Evolutionary conservation across 2,329 filamentous ascomycete species (phyloP).

Genomic region (Penicillium janthinellum): DNA sequence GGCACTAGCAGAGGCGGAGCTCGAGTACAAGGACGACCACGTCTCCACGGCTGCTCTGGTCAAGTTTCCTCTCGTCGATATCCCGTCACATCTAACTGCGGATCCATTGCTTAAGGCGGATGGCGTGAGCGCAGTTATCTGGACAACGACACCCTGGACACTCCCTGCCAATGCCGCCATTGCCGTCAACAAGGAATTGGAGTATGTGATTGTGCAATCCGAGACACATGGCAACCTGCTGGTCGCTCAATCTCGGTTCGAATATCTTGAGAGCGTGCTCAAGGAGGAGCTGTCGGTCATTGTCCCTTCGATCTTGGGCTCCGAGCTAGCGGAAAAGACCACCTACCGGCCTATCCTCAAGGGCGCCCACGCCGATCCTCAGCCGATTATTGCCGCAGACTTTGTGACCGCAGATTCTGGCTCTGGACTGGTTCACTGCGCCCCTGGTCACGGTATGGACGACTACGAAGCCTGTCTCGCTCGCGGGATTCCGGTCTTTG

Average conservation of each 20-base stretch:
- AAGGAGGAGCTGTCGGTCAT: slow-evolving; percentile 55
- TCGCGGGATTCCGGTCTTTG: slow-evolving; percentile 71
- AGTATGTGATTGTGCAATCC: slow-evolving; percentile 69
- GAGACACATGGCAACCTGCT: slow-evolving; percentile 63
- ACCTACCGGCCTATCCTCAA: slow-evolving; percentile 73
- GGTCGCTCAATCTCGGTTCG: slow-evolving; percentile 70
- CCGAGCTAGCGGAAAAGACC: slow-evolving; percentile 62
- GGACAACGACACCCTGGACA: slow-evolving; percentile 99
- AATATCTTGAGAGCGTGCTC: slow-evolving; percentile 56
- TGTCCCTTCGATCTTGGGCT: slow-evolving; percentile 62
- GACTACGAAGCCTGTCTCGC: slow-evolving; percentile 82
- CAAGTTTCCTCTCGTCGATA: slow-evolving; percentile 66
- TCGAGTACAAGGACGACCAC: slow-evolving; percentile 66
- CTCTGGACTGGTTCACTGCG: slow-evolving; percentile 90
- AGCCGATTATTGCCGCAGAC: slow-evolving; percentile 77
- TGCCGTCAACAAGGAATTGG: slow-evolving; percentile 72
- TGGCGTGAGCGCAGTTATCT: slow-evolving; percentile 78
- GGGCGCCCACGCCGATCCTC: slow-evolving; percentile 56
- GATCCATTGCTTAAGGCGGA: slow-evolving; percentile 47
- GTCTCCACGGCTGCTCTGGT: slow-evolving; percentile 66
- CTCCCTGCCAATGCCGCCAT: slow-evolving; percentile 90
- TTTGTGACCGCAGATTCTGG: slow-evolving; percentile 92
- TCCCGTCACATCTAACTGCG: slow-evolving; percentile 49
- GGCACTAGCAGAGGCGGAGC: slow-evolving; percentile 64
- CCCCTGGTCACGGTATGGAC: slow-evolving; percentile 94